These are phyloP conservation scores for Phytophthora pistaciae DNA, from an alignment of 352 stramenopile genomes.

Conservation along the genomic window DNA sequence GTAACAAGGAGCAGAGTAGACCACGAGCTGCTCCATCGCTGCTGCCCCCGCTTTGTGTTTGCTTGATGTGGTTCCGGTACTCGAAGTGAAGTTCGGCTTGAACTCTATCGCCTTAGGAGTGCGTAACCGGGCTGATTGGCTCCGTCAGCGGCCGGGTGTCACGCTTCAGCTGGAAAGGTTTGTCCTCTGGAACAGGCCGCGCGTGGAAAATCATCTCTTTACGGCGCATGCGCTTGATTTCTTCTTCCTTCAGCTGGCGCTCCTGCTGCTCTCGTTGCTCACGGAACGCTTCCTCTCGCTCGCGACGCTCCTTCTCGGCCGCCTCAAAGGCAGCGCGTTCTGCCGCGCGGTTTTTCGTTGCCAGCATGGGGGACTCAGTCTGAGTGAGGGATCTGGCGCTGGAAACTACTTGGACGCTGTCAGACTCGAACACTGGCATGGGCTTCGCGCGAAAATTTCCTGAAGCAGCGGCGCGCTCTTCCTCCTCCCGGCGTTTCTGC, in stretches of 20 bases:
- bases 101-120: constrained; percentile 28
- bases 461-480: constrained; percentile 50
- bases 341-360: constrained; percentile 63
- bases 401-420: constrained; percentile 37
- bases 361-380: constrained; percentile 64
- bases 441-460: constrained; percentile 70
- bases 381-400: constrained; percentile 53
- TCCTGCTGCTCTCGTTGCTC: constrained; percentile 60
- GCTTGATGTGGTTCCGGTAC: constrained; percentile 1
- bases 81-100: constrained; percentile 1
- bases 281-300: constrained; percentile 70
- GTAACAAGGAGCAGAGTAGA: constrained; percentile 14
- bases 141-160: constrained; percentile 60
- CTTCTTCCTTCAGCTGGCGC: constrained; percentile 62
- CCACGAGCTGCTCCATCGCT: constrained; percentile 1
- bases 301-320: constrained; percentile 71
- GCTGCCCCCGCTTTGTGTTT: not conserved
- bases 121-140: constrained; percentile 56
- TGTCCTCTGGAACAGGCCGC: constrained; percentile 58
- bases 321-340: constrained; percentile 78
- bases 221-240: constrained; percentile 75
- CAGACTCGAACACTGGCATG: constrained; percentile 62
- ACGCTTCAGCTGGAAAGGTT: constrained; percentile 59
- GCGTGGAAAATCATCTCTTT: constrained; percentile 83
- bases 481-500: constrained; percentile 64